Evolutionary conservation across 1,139 yeast species (phyloP).

Genomic region (Kurtzmaniella natalensis): DNA sequence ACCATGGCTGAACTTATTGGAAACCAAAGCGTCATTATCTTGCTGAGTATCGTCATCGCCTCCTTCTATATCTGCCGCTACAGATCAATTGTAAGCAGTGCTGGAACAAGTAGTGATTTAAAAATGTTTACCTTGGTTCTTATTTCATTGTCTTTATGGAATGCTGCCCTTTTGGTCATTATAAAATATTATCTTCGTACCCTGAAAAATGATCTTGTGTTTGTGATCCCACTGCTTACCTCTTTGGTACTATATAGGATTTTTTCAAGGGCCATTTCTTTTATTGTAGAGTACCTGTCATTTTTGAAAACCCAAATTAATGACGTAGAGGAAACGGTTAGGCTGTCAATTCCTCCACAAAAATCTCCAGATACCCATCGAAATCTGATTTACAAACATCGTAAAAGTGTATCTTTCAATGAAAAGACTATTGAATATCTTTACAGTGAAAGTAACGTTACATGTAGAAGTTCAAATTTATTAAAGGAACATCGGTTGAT

Average conservation of each 20-base stretch:
- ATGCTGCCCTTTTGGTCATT: constrained; percentile 6
- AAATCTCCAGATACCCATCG: not conserved
- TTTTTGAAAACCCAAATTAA: no score
- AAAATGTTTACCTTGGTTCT: constrained; percentile 5
- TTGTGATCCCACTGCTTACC: constrained; percentile 10
- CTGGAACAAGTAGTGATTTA: constrained; percentile 5
- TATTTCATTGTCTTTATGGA: constrained; percentile 12
- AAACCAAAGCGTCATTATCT: not conserved
- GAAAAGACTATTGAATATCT: constrained; percentile 14
- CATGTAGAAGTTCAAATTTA: not conserved
- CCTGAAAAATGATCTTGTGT: constrained; percentile 12
- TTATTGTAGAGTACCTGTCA: constrained; percentile 15
- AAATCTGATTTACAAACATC: constrained; percentile 1
- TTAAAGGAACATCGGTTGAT: not conserved
- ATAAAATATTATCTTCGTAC: constrained; percentile 1
- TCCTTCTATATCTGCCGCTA: not conserved
- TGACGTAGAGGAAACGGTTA: no score
- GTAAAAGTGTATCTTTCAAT: constrained; percentile 17
- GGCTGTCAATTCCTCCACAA: not conserved
- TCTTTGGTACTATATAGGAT: constrained; percentile 12
- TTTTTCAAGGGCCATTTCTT: constrained; percentile 13
- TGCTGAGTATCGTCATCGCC: not conserved
- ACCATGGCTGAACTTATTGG: not conserved
- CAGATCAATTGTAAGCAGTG: not conserved
- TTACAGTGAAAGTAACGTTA: constrained; percentile 11